These are phyloP conservation scores for Trichoderma citrinoviride DNA, from an alignment of 2,329 filamentous ascomycete genomes.

Conservation along the genomic window DNA sequence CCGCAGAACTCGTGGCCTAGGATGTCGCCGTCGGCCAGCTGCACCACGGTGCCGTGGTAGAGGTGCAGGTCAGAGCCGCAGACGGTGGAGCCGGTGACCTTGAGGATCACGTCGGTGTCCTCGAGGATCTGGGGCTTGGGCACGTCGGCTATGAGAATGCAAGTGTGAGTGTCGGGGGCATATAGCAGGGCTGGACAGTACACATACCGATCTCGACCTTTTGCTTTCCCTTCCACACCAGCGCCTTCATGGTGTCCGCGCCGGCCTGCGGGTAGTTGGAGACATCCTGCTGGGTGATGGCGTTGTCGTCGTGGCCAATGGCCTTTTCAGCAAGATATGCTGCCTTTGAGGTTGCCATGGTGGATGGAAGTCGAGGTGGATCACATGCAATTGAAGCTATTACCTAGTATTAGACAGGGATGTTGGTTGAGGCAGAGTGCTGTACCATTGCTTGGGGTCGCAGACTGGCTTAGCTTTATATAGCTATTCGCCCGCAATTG, in stretches of 20 bases:
- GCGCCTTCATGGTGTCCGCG: constrained; percentile 70
- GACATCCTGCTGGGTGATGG: constrained; percentile 66
- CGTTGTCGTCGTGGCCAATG: constrained; percentile 65
- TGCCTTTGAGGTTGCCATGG: constrained; percentile 50
- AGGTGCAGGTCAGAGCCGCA: constrained; percentile 60
- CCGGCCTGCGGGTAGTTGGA: constrained; percentile 52
- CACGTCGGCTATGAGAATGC: constrained; percentile 50
- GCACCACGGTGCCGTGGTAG: constrained; percentile 54
- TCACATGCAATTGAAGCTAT: background rate
- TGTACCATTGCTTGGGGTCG: no score
- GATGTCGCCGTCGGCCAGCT: constrained; percentile 64
- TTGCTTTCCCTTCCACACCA: constrained; percentile 82
- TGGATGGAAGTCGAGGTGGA: background rate
- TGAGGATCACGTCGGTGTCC: constrained; percentile 73
- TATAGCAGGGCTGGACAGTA: no score
- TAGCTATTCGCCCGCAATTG: no score
- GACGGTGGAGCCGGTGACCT: constrained; percentile 63
- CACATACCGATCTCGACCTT: constrained; percentile 61
- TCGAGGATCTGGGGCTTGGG: constrained; percentile 72
- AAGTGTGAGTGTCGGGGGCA: background rate
- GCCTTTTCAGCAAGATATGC: constrained; percentile 65
- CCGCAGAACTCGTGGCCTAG: constrained; percentile 63
- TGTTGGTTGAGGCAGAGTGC: no score
- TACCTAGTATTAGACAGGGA: background rate
- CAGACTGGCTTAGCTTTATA: no score